phyloP scores from a whole-genome alignment of 768 basidiomycete genomes.

The Russula ochroleuca region DNA sequence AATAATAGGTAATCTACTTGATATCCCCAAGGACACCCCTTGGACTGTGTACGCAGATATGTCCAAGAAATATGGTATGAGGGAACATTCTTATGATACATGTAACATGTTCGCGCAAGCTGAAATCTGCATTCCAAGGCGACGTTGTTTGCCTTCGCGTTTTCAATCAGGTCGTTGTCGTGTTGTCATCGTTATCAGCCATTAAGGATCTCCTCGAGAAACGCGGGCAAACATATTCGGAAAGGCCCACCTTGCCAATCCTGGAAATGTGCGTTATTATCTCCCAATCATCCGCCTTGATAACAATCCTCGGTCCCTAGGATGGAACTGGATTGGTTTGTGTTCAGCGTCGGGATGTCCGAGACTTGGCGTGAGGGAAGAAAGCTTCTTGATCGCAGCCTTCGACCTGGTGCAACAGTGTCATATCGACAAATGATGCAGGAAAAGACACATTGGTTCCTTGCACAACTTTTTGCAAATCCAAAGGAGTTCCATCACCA shows the following conservation, averaged over 20 bases:
- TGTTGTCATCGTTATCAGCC: constrained; percentile 45
- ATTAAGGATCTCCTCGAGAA: constrained; percentile 50
- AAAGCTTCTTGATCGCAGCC: constrained; percentile 2
- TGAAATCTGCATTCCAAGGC: background rate
- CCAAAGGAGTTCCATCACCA: constrained; percentile 2
- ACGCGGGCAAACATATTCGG: constrained; percentile 36
- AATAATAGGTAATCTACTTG: constrained; percentile 2
- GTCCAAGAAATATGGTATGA: constrained; percentile 1
- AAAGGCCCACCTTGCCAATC: constrained; percentile 7
- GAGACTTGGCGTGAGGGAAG: constrained; percentile 6
- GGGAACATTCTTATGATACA: background rate
- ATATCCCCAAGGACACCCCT: background rate
- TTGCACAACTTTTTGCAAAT: background rate
- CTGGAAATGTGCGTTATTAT: background rate
- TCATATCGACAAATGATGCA: background rate
- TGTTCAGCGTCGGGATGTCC: background rate
- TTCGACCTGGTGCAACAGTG: background rate
- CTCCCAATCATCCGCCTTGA: background rate
- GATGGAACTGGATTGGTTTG: background rate
- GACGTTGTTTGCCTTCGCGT: constrained; percentile 31
- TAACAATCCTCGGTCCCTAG: background rate
- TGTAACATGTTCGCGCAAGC: background rate
- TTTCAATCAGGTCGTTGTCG: constrained; percentile 46
- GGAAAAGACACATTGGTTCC: background rate
- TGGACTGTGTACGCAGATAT: background rate